Evolutionary conservation across 2,329 filamentous ascomycete genomes (phyloP), one percentile per base, ranked within the genome.

Genomic region (Sarocladium kiliense): DNA sequence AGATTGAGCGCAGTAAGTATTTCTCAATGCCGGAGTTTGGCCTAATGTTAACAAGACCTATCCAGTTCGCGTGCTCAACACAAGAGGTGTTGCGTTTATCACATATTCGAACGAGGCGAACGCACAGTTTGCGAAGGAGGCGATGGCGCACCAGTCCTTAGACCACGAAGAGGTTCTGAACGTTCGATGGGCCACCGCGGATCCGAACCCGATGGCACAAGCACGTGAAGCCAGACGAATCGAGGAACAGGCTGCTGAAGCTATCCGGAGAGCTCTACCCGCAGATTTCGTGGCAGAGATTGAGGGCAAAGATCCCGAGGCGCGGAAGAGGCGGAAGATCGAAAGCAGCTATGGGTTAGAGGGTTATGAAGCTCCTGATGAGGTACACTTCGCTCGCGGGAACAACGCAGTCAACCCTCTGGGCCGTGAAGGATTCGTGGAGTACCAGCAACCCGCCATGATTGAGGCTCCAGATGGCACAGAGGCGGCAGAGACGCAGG

Each of bases 171-270:
- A 99, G 72, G 86, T 97, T 21, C 75, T 99, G 25, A 99, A 99
- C 70, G 92, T 99, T 49, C 82, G 95, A 59, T 99, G 94, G 94
- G 94, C 94, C 41, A 99, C 94, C 0, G 88, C 91, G 6, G 94
- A 99, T 67, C 94, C 94, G 1, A 99, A 99, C 63, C 94, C 94
- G 0, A 86, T 94, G 77, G 91, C 93, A 2, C 91, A 96, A 69
- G 95, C 95, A 60, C 82, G 95, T 58, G 94, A 99, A 72, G 93
- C 88, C 2, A 80, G 88, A 37, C 81, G 87, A 39, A 87, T 99
- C 58, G 94, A 99, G 68, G 94, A 99, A 67, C 94, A 99, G 69
- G 94, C 94, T 2, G 94, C 94, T 0, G 94, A 97, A 65, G 95
- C 94, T 1, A 91, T 99, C 56, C 79, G 94, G 18, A 80, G 88